Percentiles rank a stretch among this genome's conserved stretches.
Conservation (phyloP, 2,329 filamentous ascomycete genomes). For the Fusarium concolor region DNA sequence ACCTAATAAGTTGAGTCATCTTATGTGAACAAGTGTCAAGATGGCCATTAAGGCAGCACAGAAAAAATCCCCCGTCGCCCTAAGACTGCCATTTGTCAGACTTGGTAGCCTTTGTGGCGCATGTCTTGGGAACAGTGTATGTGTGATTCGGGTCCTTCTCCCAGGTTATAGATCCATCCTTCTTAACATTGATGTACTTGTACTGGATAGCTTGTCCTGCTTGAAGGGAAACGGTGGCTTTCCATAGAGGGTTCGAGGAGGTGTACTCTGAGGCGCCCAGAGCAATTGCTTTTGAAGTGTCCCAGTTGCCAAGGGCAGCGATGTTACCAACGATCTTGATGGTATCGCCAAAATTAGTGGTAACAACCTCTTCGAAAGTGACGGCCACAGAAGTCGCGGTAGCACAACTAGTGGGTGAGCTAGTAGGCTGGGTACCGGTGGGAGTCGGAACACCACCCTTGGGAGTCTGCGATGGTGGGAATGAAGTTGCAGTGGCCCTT, state of each 20-base stretch:
- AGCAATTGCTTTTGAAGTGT: slow-evolving; percentile 63
- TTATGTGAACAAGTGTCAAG: neutral
- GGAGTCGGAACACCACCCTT: slow-evolving; percentile 50
- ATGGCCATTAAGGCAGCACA: neutral
- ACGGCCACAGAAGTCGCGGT: slow-evolving; percentile 64
- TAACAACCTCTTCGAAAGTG: slow-evolving; percentile 69
- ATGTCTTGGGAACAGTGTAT: slow-evolving; percentile 50
- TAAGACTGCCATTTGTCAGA: slow-evolving; percentile 49
- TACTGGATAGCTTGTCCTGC: slow-evolving; percentile 71
- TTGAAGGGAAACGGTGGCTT: slow-evolving; percentile 63
- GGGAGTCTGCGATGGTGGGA: slow-evolving; percentile 63
- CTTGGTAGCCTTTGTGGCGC: slow-evolving; percentile 45
- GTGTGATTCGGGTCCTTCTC: slow-evolving; percentile 69
- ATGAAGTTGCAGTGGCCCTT: slow-evolving; percentile 59
- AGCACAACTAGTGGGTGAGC: slow-evolving; percentile 52
- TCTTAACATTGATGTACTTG: slow-evolving; percentile 73
- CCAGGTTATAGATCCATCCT: slow-evolving; percentile 69
- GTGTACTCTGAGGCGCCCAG: slow-evolving; percentile 72
- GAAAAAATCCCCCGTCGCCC: slow-evolving; percentile 3
- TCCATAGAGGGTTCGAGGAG: slow-evolving; percentile 70
- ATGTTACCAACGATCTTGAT: slow-evolving; percentile 74
- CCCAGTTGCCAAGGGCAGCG: slow-evolving; percentile 71
- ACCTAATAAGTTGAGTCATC: neutral
- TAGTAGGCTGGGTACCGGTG: slow-evolving; percentile 46
- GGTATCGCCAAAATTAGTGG: slow-evolving; percentile 70